Evolutionary conservation across 805 yeast genomes (phyloP).

Genomic region (Zygosaccharomyces siamensis): DNA sequence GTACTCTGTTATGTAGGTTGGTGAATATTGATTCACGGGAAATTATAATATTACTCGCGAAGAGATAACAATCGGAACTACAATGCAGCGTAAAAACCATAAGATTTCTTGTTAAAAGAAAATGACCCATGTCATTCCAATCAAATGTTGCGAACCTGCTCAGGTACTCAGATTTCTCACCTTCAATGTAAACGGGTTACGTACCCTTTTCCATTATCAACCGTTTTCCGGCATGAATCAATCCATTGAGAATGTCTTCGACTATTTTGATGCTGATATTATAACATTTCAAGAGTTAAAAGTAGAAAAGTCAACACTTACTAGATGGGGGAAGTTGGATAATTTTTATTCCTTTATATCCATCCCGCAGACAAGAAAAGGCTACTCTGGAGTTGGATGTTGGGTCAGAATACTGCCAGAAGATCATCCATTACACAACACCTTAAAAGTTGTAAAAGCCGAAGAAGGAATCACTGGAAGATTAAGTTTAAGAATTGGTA

Average conservation of each 20-base stretch:
- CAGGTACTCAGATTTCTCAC: slow-evolving; percentile 47
- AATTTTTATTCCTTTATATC: slow-evolving; percentile 64
- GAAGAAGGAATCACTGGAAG: slow-evolving; percentile 91
- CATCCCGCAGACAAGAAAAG: slow-evolving; percentile 63
- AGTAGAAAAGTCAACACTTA: slow-evolving; percentile 43
- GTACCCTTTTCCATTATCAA: slow-evolving; percentile 72
- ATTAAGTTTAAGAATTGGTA: slow-evolving; percentile 25
- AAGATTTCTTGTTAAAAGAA: neutral
- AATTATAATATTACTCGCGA: neutral
- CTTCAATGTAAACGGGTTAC: slow-evolving; percentile 81
- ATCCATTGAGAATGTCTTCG: slow-evolving; percentile 41
- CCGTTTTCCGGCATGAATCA: slow-evolving; percentile 65
- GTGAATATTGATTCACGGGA: neutral
- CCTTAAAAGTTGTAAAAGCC: slow-evolving; percentile 58
- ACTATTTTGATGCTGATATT: slow-evolving; percentile 60
- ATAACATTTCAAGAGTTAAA: slow-evolving; percentile 87
- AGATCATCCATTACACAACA: slow-evolving; percentile 38
- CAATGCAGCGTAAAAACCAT: neutral
- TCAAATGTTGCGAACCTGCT: neutral
- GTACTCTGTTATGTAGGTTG: neutral
- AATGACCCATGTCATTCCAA: slow-evolving; percentile 9
- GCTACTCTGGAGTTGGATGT: slow-evolving; percentile 90
- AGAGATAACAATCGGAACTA: neutral
- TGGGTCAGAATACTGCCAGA: slow-evolving; percentile 54
- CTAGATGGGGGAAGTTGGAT: slow-evolving; percentile 46